Conservation (phyloP, 177 flowering plant species). For the Vitis hybrid region DNA sequence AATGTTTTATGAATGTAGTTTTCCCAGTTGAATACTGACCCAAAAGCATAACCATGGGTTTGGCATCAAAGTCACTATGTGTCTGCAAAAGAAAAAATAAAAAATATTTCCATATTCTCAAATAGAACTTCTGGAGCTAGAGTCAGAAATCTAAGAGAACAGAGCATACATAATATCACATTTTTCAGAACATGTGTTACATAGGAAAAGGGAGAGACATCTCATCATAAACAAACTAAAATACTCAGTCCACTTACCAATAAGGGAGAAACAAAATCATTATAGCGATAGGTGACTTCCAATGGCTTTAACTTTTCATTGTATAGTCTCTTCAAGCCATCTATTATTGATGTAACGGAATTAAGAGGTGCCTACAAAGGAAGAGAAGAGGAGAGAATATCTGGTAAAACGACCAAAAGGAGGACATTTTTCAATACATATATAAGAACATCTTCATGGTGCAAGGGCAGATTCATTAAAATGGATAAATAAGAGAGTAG, state of each 20-base stretch:
- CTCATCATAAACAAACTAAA: not conserved
- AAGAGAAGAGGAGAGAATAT: not conserved
- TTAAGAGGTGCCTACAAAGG: slow-evolving; percentile 44
- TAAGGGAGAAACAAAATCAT: slow-evolving; percentile 84
- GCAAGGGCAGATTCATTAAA: no score
- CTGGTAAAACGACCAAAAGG: not conserved
- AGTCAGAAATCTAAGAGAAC: no score
- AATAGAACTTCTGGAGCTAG: not conserved
- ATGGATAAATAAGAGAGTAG: no score
- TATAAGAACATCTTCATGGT: no score
- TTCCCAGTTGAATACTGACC: slow-evolving; percentile 99
- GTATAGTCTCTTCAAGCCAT: slow-evolving; percentile 90
- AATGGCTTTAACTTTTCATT: slow-evolving; percentile 85
- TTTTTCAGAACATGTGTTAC: no score
- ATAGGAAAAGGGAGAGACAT: not conserved
- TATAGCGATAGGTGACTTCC: slow-evolving; percentile 80
- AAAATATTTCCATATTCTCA: not conserved
- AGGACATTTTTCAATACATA: not conserved
- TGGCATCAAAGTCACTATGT: slow-evolving; percentile 91
- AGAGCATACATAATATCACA: no score
- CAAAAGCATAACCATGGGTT: slow-evolving; percentile 98
- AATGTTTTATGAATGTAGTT: slow-evolving; percentile 92
- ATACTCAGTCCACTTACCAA: slow-evolving; percentile 54
- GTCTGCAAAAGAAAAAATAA: slow-evolving; percentile 43
- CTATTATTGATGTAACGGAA: slow-evolving; percentile 84